These are phyloP conservation scores for Pyracantha coccinea DNA, from an alignment of 331 rosid species.

Conservation along the genomic window DNA sequence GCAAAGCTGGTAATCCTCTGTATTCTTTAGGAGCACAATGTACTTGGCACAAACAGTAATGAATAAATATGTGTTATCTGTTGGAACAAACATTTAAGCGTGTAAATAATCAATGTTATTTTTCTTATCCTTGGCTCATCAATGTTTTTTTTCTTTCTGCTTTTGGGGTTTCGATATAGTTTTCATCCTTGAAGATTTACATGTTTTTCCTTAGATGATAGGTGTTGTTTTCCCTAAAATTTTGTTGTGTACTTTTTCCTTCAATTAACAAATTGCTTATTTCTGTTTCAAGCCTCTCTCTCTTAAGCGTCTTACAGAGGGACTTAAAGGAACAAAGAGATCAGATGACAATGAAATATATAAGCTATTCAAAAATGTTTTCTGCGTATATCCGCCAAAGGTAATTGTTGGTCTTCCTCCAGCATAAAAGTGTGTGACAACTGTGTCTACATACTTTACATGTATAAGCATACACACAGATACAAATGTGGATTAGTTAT, in stretches of 20 bases:
- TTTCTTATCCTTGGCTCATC: neutral
- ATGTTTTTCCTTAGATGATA: neutral
- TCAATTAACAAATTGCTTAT: neutral
- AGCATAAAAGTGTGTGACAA: neutral
- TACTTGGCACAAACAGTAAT: neutral
- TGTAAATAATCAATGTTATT: neutral
- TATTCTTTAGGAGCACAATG: constrained; percentile 1
- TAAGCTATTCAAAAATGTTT: constrained; percentile 75
- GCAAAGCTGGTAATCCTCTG: constrained; percentile 75
- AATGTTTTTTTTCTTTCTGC: neutral
- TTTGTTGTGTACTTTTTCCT: neutral
- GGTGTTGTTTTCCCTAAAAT: neutral
- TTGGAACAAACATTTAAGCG: neutral
- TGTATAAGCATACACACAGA: neutral
- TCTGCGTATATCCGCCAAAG: constrained; percentile 76
- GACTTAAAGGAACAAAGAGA: constrained; percentile 63
- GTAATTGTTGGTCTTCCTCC: constrained; percentile 25
- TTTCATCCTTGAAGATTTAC: neutral
- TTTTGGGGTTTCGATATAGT: neutral
- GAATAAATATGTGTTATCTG: neutral
- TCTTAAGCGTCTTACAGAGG: constrained; percentile 72
- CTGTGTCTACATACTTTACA: neutral
- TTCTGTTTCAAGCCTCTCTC: constrained; percentile 68
- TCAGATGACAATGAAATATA: constrained; percentile 59
- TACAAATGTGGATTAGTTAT: neutral